Evolutionary conservation across 23 red algal species (phyloP).

Genomic region (Gracilaria caudata): DNA sequence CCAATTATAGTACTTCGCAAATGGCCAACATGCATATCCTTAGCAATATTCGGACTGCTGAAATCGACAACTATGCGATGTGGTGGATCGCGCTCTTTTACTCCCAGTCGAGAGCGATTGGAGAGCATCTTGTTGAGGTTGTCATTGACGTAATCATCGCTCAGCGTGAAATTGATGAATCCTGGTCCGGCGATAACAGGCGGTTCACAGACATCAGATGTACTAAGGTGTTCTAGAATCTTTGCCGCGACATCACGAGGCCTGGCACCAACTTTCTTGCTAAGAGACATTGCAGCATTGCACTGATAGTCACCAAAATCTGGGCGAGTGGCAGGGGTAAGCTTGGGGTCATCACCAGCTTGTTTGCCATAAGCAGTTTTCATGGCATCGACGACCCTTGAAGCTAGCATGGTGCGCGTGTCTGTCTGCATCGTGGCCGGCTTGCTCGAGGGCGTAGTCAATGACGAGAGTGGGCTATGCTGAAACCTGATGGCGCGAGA

Average conservation of each 20-base stretch:
- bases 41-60: constrained; percentile 97
- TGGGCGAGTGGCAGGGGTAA: constrained; percentile 69
- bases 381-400: constrained; percentile 70
- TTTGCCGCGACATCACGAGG: constrained; percentile 89
- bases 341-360: constrained; percentile 74
- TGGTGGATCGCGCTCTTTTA: constrained; percentile 46
- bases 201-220: constrained; percentile 75
- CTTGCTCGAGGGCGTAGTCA: background rate
- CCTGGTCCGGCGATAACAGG: constrained; percentile 91
- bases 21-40: constrained; percentile 99
- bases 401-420: constrained; percentile 48
- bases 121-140: constrained; percentile 66
- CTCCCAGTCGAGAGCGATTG: constrained; percentile 72
- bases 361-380: constrained; percentile 51
- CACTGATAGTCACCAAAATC: constrained; percentile 98
- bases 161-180: constrained; percentile 95
- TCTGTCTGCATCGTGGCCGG: constrained; percentile 8
- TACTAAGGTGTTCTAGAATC: constrained; percentile 62
- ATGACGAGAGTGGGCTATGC: background rate
- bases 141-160: constrained; percentile 73
- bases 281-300: constrained; percentile 94
- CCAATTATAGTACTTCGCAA: constrained; percentile 99
- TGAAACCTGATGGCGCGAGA: constrained; percentile 16
- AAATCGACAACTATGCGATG: constrained; percentile 94
- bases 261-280: constrained; percentile 65